Evolutionary conservation across 768 basidiomycete species (phyloP).

Genomic region (Trametes cinnabarina): DNA sequence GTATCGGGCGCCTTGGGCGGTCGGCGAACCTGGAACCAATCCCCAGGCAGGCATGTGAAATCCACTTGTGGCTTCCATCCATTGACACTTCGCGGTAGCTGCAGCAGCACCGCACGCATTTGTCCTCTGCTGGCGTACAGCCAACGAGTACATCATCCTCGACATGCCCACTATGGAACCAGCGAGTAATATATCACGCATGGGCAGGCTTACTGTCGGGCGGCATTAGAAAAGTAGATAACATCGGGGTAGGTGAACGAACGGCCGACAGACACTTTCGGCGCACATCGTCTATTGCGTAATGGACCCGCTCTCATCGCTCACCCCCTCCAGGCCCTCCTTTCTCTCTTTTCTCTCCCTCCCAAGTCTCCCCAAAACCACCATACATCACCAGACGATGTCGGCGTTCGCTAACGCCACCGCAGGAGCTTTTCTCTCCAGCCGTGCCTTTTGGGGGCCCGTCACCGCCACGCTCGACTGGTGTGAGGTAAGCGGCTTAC

Average conservation of each 20-base stretch:
- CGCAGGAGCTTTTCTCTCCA: slow-evolving; percentile 7
- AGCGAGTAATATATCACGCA: background rate
- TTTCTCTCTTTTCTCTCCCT: slow-evolving; percentile 6
- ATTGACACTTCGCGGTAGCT: no score
- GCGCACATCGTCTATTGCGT: slow-evolving; percentile 10
- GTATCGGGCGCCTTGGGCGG: background rate
- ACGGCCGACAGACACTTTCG: slow-evolving; percentile 7
- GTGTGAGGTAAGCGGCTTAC: slow-evolving; percentile 55
- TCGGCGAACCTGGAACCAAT: background rate
- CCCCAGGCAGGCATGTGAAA: background rate
- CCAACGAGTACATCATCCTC: background rate
- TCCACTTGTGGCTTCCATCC: background rate
- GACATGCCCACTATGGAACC: background rate
- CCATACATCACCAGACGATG: slow-evolving; percentile 3
- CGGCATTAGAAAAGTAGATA: slow-evolving; percentile 5
- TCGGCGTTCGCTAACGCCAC: slow-evolving; percentile 9
- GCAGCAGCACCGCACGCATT: background rate
- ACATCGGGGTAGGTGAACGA: background rate
- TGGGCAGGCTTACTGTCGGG: background rate
- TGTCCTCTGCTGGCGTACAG: slow-evolving; percentile 1
- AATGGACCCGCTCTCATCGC: slow-evolving; percentile 4
- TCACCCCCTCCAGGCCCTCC: slow-evolving; percentile 2
- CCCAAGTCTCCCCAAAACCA: slow-evolving; percentile 3
- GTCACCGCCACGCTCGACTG: slow-evolving; percentile 71
- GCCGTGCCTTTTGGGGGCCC: slow-evolving; percentile 49